phyloP scores from a whole-genome alignment of 495 filamentous ascomycete species.

The Pyrenopolyporus hunteri region DNA sequence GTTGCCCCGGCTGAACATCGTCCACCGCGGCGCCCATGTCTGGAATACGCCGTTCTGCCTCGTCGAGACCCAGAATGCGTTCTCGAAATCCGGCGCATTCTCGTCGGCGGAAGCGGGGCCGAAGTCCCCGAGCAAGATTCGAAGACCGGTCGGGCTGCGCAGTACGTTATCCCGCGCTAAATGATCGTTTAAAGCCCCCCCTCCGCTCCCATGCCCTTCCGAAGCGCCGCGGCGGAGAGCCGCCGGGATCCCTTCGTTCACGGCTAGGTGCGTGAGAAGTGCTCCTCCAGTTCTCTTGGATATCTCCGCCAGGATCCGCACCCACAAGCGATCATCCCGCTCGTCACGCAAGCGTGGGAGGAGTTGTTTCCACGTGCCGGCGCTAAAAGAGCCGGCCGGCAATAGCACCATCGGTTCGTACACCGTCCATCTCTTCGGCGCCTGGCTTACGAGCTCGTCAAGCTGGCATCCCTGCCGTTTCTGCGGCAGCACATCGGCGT shows the following conservation, averaged over 20 bases:
- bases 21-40: constrained; percentile 83
- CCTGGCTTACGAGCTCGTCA: constrained; percentile 43
- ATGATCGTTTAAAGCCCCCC: neutral
- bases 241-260: constrained; percentile 72
- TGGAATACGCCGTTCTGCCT: constrained; percentile 83
- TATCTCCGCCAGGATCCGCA: constrained; percentile 53
- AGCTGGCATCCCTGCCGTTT: neutral
- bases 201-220: neutral
- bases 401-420: constrained; percentile 75
- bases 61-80: constrained; percentile 76
- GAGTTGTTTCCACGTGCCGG: constrained; percentile 54
- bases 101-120: constrained; percentile 47
- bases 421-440: constrained; percentile 70
- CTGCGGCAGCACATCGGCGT: neutral
- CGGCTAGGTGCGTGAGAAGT: constrained; percentile 68
- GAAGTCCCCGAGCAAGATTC: constrained; percentile 71
- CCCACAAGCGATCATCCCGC: constrained; percentile 48
- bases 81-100: constrained; percentile 55
- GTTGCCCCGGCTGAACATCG: constrained; percentile 92
- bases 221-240: neutral
- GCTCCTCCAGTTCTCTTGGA: constrained; percentile 49
- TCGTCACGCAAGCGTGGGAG: constrained; percentile 34
- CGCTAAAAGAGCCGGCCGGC: constrained; percentile 62
- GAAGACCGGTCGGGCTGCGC: constrained; percentile 67
- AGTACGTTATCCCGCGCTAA: constrained; percentile 62